Evolutionary conservation across 1,284 basidiomycete genomes (phyloP), one percentile per base, ranked within the genome.

Genomic region (Trichosporon inkin): DNA sequence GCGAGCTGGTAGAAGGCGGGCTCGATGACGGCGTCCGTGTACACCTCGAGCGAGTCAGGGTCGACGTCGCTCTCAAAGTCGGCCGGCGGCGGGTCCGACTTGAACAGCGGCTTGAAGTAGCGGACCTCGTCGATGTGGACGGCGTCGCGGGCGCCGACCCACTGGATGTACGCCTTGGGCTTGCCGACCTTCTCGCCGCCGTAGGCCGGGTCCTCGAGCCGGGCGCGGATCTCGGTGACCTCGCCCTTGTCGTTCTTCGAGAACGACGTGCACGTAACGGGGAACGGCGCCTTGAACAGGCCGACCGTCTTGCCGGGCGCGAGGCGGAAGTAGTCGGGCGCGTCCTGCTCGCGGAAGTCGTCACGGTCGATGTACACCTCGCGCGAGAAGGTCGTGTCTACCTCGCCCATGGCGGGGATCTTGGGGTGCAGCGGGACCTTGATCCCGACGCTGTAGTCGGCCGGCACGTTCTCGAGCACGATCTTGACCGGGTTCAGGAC

Each of bases 291-390:
- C 77, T 95, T 89, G 82, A 98, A 94, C 34, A 99, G 82, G 24
- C 96, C 96, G 44, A 99, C 95, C 0, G 91, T 92, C 82, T 97
- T 97, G 47, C 93, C 93, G 3, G 96, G 96, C 2, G 94, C 93
- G 41, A 99, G 85, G 20, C 96, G 88, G 86, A 96, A 99, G 81
- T 97, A 99, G 76, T 99, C 95, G 66, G 88, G 87, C 17, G 91
- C 91, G 72, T 96, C 94, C 68, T 89, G 85, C 28, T 88, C 80
- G 56, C 95, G 84, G 84, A 99, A 99, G 79, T 99, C 96, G 62
- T 95, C 91, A 28, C 83, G 81, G 67, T 99, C 95, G 71, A 99
- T 98, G 80, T 91, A 99, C 60, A 99, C 82, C 16, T 86, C 88
- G 49, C 88, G 86, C 13, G 94, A 91, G 78, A 98, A 93, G 3